Evolutionary conservation across 768 basidiomycete species (phyloP).

Genomic region (Auriscalpium orientale): DNA sequence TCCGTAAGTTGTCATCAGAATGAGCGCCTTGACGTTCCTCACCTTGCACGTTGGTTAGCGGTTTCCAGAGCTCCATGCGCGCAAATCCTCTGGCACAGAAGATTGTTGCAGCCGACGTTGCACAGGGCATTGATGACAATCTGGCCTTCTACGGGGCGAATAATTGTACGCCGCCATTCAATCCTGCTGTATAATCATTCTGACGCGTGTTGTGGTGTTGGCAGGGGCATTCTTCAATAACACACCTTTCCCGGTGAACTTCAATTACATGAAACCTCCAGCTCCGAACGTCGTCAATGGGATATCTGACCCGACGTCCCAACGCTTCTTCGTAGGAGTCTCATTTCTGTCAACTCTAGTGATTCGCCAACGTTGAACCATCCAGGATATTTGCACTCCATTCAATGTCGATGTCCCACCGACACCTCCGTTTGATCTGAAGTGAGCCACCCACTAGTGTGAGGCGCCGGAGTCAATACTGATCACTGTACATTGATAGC

Average conservation of each 20-base stretch:
- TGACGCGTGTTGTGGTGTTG: neutral
- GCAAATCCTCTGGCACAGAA: conserved; percentile 53
- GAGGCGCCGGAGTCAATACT: neutral
- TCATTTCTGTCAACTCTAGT: neutral
- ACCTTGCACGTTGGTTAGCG: conserved; percentile 25
- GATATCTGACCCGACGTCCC: conserved; percentile 22
- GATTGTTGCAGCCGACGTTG: conserved; percentile 47
- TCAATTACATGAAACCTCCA: conserved; percentile 26
- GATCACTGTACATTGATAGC: neutral
- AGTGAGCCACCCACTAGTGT: neutral
- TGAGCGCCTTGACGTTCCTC: neutral
- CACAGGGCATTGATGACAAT: conserved; percentile 28
- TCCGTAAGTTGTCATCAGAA: conserved; percentile 32
- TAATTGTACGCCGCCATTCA: conserved; percentile 33
- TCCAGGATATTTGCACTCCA: conserved; percentile 29
- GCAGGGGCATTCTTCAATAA: conserved; percentile 26
- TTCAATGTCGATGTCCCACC: neutral
- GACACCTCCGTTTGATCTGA: conserved; percentile 8
- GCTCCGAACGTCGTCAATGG: conserved; percentile 23
- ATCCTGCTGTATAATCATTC: conserved; percentile 8
- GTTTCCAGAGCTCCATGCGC: conserved; percentile 47
- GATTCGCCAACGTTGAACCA: neutral
- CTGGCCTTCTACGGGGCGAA: conserved; percentile 40
- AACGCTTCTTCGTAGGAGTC: conserved; percentile 25
- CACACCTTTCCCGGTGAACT: conserved; percentile 15